A percentile compares a stretch with the other conserved stretches of the same genome.
phyloP scores from a whole-genome alignment of 169 alveolate genomes.

The Plasmodium adleri region DNA sequence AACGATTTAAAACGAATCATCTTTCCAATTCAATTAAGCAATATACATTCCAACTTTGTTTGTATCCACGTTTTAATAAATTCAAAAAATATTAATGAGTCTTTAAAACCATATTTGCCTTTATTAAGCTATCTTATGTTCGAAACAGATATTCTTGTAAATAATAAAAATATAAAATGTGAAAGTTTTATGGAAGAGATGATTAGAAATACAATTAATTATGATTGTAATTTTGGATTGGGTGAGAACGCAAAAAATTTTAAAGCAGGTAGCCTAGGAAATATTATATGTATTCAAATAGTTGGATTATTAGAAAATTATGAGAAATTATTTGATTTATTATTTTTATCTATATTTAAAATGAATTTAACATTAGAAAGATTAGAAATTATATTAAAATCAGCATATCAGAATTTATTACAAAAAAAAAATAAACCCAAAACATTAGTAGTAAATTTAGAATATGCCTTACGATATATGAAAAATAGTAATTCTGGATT shows the following conservation, averaged over 20 bases:
- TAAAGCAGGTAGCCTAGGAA: constrained; percentile 77
- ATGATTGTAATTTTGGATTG: constrained; percentile 79
- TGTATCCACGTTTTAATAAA: constrained; percentile 77
- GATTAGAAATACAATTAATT: constrained; percentile 76
- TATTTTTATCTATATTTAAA: constrained; percentile 62
- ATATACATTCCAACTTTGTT: constrained; percentile 82
- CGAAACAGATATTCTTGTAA: constrained; percentile 76
- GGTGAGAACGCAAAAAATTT: constrained; percentile 65
- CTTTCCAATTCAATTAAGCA: constrained; percentile 80
- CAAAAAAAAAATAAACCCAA: constrained; percentile 69
- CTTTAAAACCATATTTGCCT: constrained; percentile 75
- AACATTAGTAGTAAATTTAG: constrained; percentile 41
- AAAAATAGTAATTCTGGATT: constrained; percentile 34
- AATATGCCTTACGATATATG: constrained; percentile 47
- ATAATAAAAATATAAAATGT: constrained; percentile 52
- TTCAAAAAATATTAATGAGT: constrained; percentile 42
- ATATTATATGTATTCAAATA: constrained; percentile 52
- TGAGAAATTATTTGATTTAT: constrained; percentile 67
- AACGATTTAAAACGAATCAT: constrained; percentile 52
- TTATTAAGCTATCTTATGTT: constrained; percentile 78
- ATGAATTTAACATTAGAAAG: constrained; percentile 41
- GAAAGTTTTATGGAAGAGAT: constrained; percentile 77
- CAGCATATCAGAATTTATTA: constrained; percentile 70
- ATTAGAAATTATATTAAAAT: constrained; percentile 43
- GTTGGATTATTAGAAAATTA: constrained; percentile 78